A percentile compares a stretch with the other conserved stretches of the same genome.
These are phyloP conservation scores for Aspergillus cavernicola DNA, from an alignment of 495 filamentous ascomycete genomes.

Conservation along the genomic window DNA sequence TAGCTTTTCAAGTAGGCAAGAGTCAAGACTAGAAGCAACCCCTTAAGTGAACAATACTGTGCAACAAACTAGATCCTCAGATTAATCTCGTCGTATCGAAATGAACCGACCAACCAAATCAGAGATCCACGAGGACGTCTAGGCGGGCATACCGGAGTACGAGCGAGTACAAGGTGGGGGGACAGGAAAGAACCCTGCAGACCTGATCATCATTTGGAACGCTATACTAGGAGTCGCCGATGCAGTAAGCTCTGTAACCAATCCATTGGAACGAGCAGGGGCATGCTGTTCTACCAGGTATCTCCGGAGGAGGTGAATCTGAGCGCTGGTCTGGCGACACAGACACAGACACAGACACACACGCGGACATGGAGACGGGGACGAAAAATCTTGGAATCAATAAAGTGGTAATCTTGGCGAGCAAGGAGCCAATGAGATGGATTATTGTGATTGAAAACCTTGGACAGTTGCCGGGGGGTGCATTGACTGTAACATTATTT, in stretches of 20 bases:
- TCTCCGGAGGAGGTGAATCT: too few species aligned
- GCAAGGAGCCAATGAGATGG: neutral
- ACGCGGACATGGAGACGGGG: neutral
- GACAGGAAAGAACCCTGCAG: too few species aligned
- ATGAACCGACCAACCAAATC: too few species aligned
- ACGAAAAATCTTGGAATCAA: neutral
- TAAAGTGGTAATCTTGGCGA: neutral
- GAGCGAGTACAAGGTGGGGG: too few species aligned
- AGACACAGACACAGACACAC: neutral
- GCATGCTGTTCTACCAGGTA: neutral
- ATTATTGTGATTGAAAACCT: slow-evolving; percentile 6
- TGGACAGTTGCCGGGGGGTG: neutral
- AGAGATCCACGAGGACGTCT: too few species aligned
- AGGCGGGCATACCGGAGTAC: too few species aligned
- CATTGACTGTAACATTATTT: neutral
- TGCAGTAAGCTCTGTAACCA: neutral
- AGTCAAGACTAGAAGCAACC: too few species aligned
- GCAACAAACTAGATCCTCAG: too few species aligned
- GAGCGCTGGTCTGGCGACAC: neutral
- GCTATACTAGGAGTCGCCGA: neutral
- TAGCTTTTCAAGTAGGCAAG: too few species aligned
- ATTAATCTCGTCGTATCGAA: too few species aligned
- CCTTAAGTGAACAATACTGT: too few species aligned
- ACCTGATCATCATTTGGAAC: too few species aligned
- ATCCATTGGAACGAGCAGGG: neutral